These are phyloP conservation scores for Volvox carteri DNA, from an alignment of 163 green algal genomes.

Conservation along the genomic window DNA sequence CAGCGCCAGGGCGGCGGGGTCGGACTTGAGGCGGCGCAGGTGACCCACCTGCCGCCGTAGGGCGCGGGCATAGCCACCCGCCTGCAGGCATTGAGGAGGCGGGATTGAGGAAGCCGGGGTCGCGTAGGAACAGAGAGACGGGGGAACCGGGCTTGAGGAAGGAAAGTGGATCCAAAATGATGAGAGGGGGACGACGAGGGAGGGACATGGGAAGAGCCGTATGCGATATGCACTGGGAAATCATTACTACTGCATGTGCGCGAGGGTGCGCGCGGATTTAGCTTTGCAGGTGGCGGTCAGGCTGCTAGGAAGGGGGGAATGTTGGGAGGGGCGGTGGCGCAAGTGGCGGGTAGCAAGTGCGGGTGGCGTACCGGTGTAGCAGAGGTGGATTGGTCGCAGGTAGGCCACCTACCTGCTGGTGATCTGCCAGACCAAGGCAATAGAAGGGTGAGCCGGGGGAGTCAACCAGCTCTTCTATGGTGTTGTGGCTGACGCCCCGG, in stretches of 20 bases:
- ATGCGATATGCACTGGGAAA: too few relatives aligned
- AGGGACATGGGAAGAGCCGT: neutral
- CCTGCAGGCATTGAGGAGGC: neutral
- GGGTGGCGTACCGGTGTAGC: neutral
- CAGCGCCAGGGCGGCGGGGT: constrained; percentile 26
- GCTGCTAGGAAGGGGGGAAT: neutral
- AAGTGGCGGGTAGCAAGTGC: neutral
- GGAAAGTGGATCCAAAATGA: neutral
- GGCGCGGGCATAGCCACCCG: constrained; percentile 10
- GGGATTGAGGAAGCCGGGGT: neutral
- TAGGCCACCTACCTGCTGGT: constrained; percentile 19
- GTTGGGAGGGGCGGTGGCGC: too few relatives aligned
- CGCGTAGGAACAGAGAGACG: neutral
- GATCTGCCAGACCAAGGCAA: neutral
- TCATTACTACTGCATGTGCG: too few relatives aligned
- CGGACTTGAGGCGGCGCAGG: constrained; percentile 32
- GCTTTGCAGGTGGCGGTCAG: neutral
- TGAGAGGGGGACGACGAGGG: neutral
- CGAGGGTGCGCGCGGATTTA: too few relatives aligned
- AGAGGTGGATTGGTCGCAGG: neutral
- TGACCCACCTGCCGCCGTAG: constrained; percentile 8
- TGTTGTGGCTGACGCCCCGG: constrained; percentile 31
- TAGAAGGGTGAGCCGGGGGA: constrained; percentile 28
- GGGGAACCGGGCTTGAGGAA: too few relatives aligned
- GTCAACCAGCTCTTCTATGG: constrained; percentile 39